Base-by-base conservation (phyloP, 2,329 filamentous ascomycete species). In the Coniochaeta hoffmannii region DNA sequence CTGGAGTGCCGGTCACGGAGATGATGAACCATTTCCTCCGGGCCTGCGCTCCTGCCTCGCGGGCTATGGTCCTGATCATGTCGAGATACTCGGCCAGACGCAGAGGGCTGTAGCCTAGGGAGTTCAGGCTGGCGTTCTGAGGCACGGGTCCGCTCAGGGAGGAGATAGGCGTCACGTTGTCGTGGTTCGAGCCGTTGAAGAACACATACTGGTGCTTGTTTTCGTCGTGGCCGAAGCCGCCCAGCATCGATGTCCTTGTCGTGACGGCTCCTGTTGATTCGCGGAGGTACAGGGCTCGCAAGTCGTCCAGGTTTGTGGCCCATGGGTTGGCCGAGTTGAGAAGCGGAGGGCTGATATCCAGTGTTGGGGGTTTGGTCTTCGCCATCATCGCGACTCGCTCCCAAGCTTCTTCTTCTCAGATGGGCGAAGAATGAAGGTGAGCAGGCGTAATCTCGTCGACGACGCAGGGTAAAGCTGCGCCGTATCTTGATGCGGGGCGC, bases 301-400 rank as follows among this genome's bases (percentile, higher is more conserved):
- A 78, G 59, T 91, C 81, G 4, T 78, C 73, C 5, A 79, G 68
- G 2, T 79, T 82, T 0, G 87, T 89, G 26, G 88, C 87, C 88
- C 88, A 91, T 0, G 88, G 88, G 52, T 82, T 86, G 30, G 89
- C 82, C 0, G 87, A 88, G 70, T 92, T 92, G 60, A 91, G 73
- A 7, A 93, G 73, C 0, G 87, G 86, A 0, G 86, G 87, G 44
- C 74, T 62, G 57, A 90, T 82, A 8, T 61, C 53, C 10, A 87
- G 67, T 59, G 63, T 75, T 0, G 78, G 80, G 1, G 79, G 80
- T 6, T 38, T 44, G 41, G 26, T 46, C 6, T 11, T 10, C 4
- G 49, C 26, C 63, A 65, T 65, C 35, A 19, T 57, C 24, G 30
- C 7, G 12, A 28, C 17, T 2, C 22, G 36, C 22, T 14, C 22